Evolutionary conservation across 768 basidiomycete species (phyloP).

Genomic region (Phaeolepiota aurea): DNA sequence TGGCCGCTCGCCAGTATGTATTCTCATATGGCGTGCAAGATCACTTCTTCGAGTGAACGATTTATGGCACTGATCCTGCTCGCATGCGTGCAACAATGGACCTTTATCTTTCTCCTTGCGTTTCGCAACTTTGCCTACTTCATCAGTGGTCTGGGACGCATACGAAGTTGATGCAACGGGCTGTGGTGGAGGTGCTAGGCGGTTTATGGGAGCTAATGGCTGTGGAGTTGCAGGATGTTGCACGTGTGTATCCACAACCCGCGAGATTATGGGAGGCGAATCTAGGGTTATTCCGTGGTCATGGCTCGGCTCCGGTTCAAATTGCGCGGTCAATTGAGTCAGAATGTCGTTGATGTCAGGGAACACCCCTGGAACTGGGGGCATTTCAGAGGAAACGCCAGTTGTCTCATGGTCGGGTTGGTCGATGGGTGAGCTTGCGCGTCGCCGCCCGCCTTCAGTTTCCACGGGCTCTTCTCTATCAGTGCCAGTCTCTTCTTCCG

Average conservation of each 20-base stretch:
- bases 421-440: constrained; percentile 23
- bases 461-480: constrained; percentile 30
- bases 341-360: constrained; percentile 72
- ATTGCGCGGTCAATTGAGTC: constrained; percentile 62
- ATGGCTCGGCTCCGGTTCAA: constrained; percentile 47
- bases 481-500: constrained; percentile 34
- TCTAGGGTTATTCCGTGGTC: constrained; percentile 34
- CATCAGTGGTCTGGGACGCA: constrained; percentile 14
- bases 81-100: constrained; percentile 53
- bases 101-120: constrained; percentile 36
- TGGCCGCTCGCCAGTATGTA: constrained; percentile 87
- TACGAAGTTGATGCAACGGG: constrained; percentile 47
- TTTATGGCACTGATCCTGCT: constrained; percentile 68
- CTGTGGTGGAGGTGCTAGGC: constrained; percentile 21
- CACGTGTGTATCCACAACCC: constrained; percentile 19
- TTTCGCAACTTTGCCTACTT: neutral
- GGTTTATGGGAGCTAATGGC: constrained; percentile 24
- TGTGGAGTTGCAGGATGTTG: constrained; percentile 13
- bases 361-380: constrained; percentile 49
- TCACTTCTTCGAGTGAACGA: constrained; percentile 80
- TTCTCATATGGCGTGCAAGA: constrained; percentile 76
- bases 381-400: constrained; percentile 31
- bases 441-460: constrained; percentile 16
- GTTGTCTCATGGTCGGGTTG: constrained; percentile 21
- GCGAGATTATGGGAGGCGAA: constrained; percentile 40